Conservation (phyloP, 140 eudicot species). For the Bidens hawaiensis region DNA sequence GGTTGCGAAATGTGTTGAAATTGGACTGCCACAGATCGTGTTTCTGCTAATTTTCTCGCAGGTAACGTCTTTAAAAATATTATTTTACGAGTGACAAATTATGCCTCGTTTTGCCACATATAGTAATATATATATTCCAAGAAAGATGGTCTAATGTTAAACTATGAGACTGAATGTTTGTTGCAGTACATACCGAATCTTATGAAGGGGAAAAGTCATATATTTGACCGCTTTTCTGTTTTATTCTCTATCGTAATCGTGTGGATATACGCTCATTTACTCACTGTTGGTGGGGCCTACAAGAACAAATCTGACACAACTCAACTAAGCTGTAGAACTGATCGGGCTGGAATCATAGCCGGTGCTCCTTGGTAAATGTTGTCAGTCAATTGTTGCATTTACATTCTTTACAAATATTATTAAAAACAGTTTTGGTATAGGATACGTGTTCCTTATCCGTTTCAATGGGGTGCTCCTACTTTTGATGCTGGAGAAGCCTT, state of each 20-base stretch:
- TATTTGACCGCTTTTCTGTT: slow-evolving; percentile 91
- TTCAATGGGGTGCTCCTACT: slow-evolving; percentile 98
- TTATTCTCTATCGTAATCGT: slow-evolving; percentile 77
- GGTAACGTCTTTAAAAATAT: slow-evolving; percentile 27
- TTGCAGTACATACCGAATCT: slow-evolving; percentile 81
- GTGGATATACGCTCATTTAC: slow-evolving; percentile 87
- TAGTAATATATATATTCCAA: slow-evolving; percentile 4
- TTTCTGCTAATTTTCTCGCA: slow-evolving; percentile 77
- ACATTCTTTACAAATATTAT: neutral
- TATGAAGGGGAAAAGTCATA: slow-evolving; percentile 62
- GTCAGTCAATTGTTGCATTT: neutral
- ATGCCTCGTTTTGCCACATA: neutral
- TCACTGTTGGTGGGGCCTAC: slow-evolving; percentile 85
- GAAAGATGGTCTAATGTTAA: neutral
- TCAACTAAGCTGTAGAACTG: slow-evolving; percentile 84
- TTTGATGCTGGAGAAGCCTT: slow-evolving; percentile 97
- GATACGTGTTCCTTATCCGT: slow-evolving; percentile 95
- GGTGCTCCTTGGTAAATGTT: slow-evolving; percentile 75
- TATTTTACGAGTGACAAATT: neutral
- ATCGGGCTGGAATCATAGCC: slow-evolving; percentile 86
- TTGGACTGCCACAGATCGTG: slow-evolving; percentile 83
- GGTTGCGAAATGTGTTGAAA: slow-evolving; percentile 87
- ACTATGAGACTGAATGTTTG: neutral
- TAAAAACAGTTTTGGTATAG: slow-evolving; percentile 26
- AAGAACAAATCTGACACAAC: slow-evolving; percentile 51